These are phyloP conservation scores for Metarhizium sp. DNA, from an alignment of 2,329 filamentous ascomycete genomes.

Conservation along the genomic window DNA sequence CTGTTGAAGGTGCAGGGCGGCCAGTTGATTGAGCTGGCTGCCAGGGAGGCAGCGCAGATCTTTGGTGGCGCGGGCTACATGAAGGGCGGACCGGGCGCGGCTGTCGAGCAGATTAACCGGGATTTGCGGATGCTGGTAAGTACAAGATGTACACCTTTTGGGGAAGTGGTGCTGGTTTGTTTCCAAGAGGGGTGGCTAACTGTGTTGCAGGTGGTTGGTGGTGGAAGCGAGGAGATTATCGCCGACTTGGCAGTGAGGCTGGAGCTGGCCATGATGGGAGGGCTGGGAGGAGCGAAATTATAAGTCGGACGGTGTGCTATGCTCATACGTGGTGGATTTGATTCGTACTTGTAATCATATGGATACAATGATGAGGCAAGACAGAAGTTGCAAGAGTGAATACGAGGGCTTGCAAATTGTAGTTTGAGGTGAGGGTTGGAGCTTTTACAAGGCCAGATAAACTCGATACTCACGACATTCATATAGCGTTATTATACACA, in stretches of 20 bases:
- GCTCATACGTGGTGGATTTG: background rate
- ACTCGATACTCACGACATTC: too few species aligned
- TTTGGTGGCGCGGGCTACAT: constrained; percentile 44
- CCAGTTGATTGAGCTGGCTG: constrained; percentile 37
- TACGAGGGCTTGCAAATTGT: too few species aligned
- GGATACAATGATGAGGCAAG: background rate
- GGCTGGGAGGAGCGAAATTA: constrained; percentile 11
- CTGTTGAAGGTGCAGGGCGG: constrained; percentile 39
- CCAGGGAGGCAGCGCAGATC: constrained; percentile 43
- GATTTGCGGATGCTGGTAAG: constrained; percentile 30
- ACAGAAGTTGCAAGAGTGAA: too few species aligned
- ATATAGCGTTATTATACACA: too few species aligned
- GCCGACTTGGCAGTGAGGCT: constrained; percentile 41
- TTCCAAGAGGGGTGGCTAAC: background rate
- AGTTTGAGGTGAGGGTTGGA: too few species aligned
- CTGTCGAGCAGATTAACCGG: constrained; percentile 43
- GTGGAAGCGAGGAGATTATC: constrained; percentile 46
- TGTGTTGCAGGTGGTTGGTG: constrained; percentile 36
- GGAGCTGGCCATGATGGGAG: constrained; percentile 21
- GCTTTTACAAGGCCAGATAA: too few species aligned
- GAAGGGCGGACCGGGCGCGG: constrained; percentile 34
- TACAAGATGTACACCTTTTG: background rate
- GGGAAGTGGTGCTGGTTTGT: background rate
- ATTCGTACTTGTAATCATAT: background rate
- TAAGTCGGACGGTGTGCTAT: background rate